A percentile compares a stretch with the other conserved stretches of the same genome.
Conservation (phyloP, 2,329 filamentous ascomycete species). For the Coleophoma crateriformis region DNA sequence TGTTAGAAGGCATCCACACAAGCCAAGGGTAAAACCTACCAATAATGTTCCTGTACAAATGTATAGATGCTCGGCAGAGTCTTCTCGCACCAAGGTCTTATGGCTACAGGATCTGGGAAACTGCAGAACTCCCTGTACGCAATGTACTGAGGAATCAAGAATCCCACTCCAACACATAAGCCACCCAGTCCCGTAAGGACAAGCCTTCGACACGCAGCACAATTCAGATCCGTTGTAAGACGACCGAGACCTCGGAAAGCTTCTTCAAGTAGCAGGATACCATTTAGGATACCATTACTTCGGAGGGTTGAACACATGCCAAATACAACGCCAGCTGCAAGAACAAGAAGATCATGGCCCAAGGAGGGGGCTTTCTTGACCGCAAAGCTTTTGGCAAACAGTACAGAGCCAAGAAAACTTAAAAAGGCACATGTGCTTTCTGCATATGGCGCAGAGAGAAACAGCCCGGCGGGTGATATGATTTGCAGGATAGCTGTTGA, state of each 20-base stretch:
- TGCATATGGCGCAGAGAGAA: conserved; percentile 80
- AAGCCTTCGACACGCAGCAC: conserved; percentile 44
- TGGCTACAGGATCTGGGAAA: conserved; percentile 19
- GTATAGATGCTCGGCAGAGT: conserved; percentile 82
- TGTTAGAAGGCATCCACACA: background rate
- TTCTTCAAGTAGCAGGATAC: conserved; percentile 55
- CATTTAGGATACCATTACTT: conserved; percentile 82
- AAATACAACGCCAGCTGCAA: conserved; percentile 64
- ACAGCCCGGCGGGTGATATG: conserved; percentile 81
- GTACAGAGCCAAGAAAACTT: conserved; percentile 66
- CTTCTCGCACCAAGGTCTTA: conserved; percentile 68
- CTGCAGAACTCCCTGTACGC: conserved; percentile 71
- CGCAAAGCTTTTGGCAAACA: conserved; percentile 52
- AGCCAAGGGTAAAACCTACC: conserved; percentile 48
- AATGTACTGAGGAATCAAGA: conserved; percentile 64
- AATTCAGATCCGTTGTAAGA: conserved; percentile 34
- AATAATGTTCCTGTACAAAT: conserved; percentile 86
- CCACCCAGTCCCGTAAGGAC: conserved; percentile 61
- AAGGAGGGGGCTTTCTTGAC: conserved; percentile 26
- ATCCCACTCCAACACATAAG: conserved; percentile 59
- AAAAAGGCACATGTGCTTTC: conserved; percentile 77
- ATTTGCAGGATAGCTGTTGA: conserved; percentile 70
- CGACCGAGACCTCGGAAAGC: conserved; percentile 51
- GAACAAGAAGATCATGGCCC: conserved; percentile 38
- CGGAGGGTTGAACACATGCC: conserved; percentile 69